These are phyloP conservation scores for Rhodomyrtus psidioides DNA, from an alignment of 441 rosid genomes.

Conservation along the genomic window DNA sequence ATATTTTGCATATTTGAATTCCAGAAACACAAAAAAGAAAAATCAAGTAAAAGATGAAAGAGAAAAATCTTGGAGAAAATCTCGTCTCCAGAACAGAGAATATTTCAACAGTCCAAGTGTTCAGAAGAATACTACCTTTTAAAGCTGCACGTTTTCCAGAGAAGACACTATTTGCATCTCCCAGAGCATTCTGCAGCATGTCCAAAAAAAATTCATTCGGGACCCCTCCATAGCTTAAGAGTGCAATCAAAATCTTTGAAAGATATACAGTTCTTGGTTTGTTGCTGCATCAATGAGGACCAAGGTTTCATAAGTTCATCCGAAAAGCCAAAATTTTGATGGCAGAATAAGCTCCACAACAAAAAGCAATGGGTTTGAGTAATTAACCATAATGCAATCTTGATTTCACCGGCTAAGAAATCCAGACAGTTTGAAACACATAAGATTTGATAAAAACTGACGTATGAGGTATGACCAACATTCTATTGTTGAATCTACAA, in stretches of 20 bases:
- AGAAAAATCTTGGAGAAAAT: not conserved
- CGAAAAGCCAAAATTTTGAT: not conserved
- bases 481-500: not conserved
- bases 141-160: slow-evolving; percentile 37
- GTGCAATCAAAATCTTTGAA: slow-evolving; percentile 47
- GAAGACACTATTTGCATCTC: slow-evolving; percentile 32
- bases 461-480: not conserved
- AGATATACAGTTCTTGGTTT: slow-evolving; percentile 34
- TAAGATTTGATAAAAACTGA: not conserved
- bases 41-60: not conserved
- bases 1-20: not conserved
- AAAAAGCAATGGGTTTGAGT: not conserved
- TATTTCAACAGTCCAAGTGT: not conserved
- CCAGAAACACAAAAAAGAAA: not conserved
- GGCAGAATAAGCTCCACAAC: not conserved
- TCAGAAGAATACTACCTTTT: slow-evolving; percentile 34
- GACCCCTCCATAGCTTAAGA: slow-evolving; percentile 70
- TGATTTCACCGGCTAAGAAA: not conserved
- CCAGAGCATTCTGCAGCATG: slow-evolving; percentile 30
- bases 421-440: not conserved
- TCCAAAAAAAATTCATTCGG: slow-evolving; percentile 46
- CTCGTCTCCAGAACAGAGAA: not conserved
- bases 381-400: not conserved
- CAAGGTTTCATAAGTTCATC: not conserved
- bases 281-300: slow-evolving; percentile 20